These are phyloP conservation scores for Marasmius fiardii DNA, from an alignment of 1,284 basidiomycete genomes.

Conservation along the genomic window DNA sequence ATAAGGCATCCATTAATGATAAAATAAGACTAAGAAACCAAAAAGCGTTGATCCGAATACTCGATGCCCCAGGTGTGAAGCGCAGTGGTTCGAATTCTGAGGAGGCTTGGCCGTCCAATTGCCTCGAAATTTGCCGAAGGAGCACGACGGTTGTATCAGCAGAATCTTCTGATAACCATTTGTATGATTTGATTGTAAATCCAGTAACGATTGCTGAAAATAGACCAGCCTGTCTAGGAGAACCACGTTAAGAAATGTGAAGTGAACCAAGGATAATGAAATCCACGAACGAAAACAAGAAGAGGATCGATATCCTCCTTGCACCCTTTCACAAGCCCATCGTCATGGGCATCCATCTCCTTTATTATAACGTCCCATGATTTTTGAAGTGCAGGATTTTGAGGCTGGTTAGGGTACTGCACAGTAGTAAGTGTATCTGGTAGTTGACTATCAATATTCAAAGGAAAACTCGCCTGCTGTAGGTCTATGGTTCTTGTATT, in stretches of 20 bases:
- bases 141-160: background rate
- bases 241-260: background rate
- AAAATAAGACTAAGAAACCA: conserved; percentile 13
- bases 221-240: background rate
- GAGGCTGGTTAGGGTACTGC: background rate
- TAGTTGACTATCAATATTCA: too few relatives aligned
- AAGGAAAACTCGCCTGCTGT: too few relatives aligned
- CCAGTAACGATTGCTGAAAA: background rate
- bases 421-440: too few relatives aligned
- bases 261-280: background rate
- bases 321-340: background rate
- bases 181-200: background rate
- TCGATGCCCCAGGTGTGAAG: background rate
- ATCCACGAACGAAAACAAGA: background rate
- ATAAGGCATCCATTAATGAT: background rate
- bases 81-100: background rate
- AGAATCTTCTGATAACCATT: background rate
- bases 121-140: background rate
- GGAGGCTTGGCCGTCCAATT: background rate
- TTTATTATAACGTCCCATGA: background rate
- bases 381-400: background rate
- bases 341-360: background rate
- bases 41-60: conserved; percentile 7
- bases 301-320: background rate
- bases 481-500: too few relatives aligned